These are phyloP conservation scores for Trichoderma endophyticum DNA, from an alignment of 2,329 filamentous ascomycete genomes.

Conservation along the genomic window DNA sequence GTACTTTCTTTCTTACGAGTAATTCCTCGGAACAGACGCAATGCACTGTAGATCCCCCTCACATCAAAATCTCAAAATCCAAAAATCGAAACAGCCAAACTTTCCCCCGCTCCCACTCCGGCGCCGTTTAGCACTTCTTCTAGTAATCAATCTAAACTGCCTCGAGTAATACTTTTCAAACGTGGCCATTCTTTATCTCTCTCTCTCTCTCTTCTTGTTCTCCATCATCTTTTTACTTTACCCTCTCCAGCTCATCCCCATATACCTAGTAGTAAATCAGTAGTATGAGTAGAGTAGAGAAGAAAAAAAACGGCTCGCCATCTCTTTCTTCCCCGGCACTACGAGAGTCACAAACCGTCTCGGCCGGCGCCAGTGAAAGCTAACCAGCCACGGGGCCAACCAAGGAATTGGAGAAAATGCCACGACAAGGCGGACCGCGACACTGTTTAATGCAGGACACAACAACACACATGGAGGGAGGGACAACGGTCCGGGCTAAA, in stretches of 20 bases:
- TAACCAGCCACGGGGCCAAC: neutral
- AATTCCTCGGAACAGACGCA: neutral
- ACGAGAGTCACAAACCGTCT: neutral
- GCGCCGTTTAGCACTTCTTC: neutral
- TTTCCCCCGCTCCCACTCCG: neutral
- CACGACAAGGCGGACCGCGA: neutral
- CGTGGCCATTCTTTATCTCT: neutral
- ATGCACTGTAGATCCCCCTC: conserved; percentile 12
- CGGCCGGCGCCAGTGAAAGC: neutral
- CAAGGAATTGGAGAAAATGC: neutral
- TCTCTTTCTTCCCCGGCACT: neutral
- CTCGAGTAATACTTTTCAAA: neutral
- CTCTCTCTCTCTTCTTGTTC: neutral
- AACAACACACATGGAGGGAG: no score
- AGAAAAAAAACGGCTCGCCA: neutral
- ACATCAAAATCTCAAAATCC: neutral
- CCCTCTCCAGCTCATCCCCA: neutral
- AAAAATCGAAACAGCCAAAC: neutral
- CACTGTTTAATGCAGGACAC: neutral
- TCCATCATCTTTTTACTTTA: neutral
- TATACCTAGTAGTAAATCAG: neutral
- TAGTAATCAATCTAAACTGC: neutral
- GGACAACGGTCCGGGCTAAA: neutral
- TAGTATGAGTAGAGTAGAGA: neutral
- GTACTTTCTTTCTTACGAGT: neutral